Evolutionary conservation across 345 rosid species (phyloP).

Genomic region (Gossypium rotundifolium): DNA sequence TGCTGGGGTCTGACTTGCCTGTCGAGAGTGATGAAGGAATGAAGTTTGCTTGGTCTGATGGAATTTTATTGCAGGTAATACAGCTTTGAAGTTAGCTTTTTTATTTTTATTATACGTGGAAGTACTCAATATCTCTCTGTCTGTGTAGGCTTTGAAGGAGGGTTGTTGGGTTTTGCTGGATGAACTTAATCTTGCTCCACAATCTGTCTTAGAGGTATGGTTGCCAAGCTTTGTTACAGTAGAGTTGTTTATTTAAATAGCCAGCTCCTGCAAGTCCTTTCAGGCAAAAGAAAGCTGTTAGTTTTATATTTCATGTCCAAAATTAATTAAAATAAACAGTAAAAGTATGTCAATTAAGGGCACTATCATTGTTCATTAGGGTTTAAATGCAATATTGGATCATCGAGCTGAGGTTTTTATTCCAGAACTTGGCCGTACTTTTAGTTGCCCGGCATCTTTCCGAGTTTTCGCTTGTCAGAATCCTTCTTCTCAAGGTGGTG

Average conservation of each 20-base stretch:
- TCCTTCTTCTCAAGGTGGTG: slow-evolving; percentile 97
- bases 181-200: slow-evolving; percentile 98
- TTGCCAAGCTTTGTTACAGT: background rate
- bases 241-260: background rate
- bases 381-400: slow-evolving; percentile 92
- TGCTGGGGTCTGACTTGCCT: slow-evolving; percentile 93
- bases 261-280: background rate
- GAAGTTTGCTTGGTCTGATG: slow-evolving; percentile 97
- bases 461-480: slow-evolving; percentile 96
- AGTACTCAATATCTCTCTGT: background rate
- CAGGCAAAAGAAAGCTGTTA: background rate
- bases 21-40: slow-evolving; percentile 78
- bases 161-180: slow-evolving; percentile 97
- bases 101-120: slow-evolving; percentile 2
- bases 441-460: slow-evolving; percentile 73
- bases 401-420: slow-evolving; percentile 93
- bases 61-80: slow-evolving; percentile 80
- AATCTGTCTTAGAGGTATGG: slow-evolving; percentile 85
- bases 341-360: no score
- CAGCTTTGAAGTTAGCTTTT: background rate
- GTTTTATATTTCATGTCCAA: background rate
- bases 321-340: no score
- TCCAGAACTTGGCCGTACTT: slow-evolving; percentile 82
- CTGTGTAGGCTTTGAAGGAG: slow-evolving; percentile 77
- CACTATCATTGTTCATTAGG: slow-evolving; percentile 32